Evolutionary conservation across 2,329 filamentous ascomycete genomes (phyloP).

Genomic region (Xylariomycetidae sp.): DNA sequence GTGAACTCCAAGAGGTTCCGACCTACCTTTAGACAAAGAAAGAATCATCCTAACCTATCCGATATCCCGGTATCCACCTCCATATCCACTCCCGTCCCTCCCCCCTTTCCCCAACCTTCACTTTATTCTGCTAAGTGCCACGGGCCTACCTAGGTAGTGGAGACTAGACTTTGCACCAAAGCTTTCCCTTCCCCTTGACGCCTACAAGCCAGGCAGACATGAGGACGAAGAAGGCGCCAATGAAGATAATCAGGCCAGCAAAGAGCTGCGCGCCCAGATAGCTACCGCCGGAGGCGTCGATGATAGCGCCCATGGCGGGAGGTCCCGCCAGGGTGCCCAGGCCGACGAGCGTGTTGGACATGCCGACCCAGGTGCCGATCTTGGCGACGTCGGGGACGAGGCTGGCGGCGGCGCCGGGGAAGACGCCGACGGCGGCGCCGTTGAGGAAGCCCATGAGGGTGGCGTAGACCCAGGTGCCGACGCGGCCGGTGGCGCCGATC

Average conservation of each 20-base stretch:
- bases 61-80: no score
- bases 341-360: slow-evolving; percentile 16
- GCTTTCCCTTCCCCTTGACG: slow-evolving; percentile 1
- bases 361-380: slow-evolving; percentile 22
- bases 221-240: slow-evolving; percentile 8
- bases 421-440: slow-evolving; percentile 18
- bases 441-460: slow-evolving; percentile 19
- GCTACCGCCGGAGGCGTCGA: slow-evolving; percentile 15
- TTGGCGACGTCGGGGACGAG: slow-evolving; percentile 15
- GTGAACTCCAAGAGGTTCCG: no score
- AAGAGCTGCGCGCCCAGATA: slow-evolving; percentile 18
- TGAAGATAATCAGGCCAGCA: slow-evolving; percentile 13
- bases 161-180: slow-evolving; percentile 3
- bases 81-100: no score
- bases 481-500: slow-evolving; percentile 39
- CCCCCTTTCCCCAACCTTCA: no score
- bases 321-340: slow-evolving; percentile 20
- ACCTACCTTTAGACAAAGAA: no score
- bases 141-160: no score
- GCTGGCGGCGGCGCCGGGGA: slow-evolving; percentile 15
- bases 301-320: slow-evolving; percentile 19
- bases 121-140: no score
- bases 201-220: slow-evolving; percentile 4
- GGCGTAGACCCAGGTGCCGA: slow-evolving; percentile 17
- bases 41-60: no score